A percentile compares a stretch with the other conserved stretches of the same genome.
Conservation (phyloP, 352 stramenopile genomes). For the Thraustotheca clavata region DNA sequence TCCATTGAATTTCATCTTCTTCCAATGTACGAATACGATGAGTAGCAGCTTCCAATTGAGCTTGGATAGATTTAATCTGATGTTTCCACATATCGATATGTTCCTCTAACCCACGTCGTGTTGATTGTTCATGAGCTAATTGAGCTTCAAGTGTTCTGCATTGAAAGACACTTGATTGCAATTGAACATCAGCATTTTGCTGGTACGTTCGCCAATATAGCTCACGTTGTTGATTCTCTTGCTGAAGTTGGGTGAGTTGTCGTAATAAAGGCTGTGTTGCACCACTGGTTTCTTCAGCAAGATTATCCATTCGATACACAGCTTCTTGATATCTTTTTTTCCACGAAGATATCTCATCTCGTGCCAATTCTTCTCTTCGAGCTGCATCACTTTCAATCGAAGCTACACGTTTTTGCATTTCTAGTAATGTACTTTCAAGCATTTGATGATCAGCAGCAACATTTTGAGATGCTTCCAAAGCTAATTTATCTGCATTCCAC, state of each 20-base stretch:
- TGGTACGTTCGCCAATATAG: constrained; percentile 1
- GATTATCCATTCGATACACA: constrained; percentile 48
- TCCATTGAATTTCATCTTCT: not conserved
- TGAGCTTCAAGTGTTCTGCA: not conserved
- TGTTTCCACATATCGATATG: not conserved
- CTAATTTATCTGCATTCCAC: not conserved
- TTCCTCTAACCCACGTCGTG: not conserved
- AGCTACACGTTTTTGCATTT: constrained; percentile 43
- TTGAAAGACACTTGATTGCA: not conserved
- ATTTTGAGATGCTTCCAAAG: not conserved
- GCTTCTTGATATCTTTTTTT: constrained; percentile 79
- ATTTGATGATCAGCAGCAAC: constrained; percentile 34
- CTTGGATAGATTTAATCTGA: not conserved
- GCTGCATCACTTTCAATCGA: constrained; percentile 45
- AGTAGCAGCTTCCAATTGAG: not conserved
- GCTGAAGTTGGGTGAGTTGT: constrained; percentile 58
- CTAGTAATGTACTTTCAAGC: constrained; percentile 51
- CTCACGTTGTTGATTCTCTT: constrained; percentile 36
- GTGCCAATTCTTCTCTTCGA: constrained; percentile 52
- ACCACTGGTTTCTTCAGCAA: constrained; percentile 58
- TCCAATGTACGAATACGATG: not conserved
- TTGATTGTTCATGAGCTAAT: not conserved
- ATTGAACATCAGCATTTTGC: not conserved
- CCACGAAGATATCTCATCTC: constrained; percentile 41
- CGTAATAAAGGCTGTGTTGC: constrained; percentile 65